A percentile compares a stretch with the other conserved stretches of the same genome.
Conservation (phyloP, 768 basidiomycete species). For the Pholiota molesta region DNA sequence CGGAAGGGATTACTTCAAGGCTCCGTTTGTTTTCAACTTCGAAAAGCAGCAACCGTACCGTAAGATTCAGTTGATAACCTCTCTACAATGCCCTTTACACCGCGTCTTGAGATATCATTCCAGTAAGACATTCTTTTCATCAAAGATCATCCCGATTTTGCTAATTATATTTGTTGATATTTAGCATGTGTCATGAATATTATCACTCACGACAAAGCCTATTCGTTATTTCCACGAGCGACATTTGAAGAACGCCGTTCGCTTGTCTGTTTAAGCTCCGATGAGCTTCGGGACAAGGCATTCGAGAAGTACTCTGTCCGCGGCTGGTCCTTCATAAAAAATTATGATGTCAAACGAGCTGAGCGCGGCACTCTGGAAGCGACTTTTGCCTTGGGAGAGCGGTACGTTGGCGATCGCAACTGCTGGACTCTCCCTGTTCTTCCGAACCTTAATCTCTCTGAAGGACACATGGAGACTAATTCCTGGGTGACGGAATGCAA, state of each 20-base stretch:
- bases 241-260: slow-evolving; percentile 2
- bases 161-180: neutral
- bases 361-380: neutral
- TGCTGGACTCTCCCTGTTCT: neutral
- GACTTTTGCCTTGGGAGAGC: neutral
- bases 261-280: neutral
- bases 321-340: neutral
- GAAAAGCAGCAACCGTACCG: neutral
- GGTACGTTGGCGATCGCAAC: neutral
- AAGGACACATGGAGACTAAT: neutral
- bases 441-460: neutral
- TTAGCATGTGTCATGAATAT: slow-evolving; percentile 7
- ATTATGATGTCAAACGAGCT: neutral
- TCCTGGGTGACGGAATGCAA: neutral
- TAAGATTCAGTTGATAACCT: slow-evolving; percentile 3
- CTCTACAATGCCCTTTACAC: neutral
- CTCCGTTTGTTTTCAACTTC: neutral
- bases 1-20: neutral
- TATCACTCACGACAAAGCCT: slow-evolving; percentile 4
- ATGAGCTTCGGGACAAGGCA: neutral
- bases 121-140: neutral
- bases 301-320: neutral
- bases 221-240: neutral
- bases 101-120: neutral
- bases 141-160: neutral